Evolutionary conservation across 108 stramenopile genomes (phyloP).

Genomic region (Seminavis robusta): DNA sequence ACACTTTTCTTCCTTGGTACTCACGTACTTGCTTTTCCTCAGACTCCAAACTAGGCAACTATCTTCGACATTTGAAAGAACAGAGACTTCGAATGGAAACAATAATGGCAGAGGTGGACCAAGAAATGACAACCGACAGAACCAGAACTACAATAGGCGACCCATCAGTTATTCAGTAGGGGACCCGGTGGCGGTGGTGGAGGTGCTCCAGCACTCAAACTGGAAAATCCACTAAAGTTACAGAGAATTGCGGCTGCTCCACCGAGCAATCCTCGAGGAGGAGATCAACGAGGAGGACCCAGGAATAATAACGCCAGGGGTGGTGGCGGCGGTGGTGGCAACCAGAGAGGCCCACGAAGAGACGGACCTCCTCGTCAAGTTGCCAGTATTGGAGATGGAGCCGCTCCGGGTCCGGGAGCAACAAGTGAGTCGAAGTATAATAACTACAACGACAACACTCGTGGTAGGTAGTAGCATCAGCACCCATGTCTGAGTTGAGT

Average conservation of each 20-base stretch:
- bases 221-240: conserved; percentile 71
- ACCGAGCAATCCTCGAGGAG: conserved; percentile 8
- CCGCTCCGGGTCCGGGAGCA: conserved; percentile 1
- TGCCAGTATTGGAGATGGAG: neutral
- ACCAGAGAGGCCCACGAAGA: neutral
- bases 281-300: conserved; percentile 12
- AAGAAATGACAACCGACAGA: neutral
- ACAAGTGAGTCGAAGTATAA: conserved; percentile 6
- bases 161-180: conserved; percentile 3
- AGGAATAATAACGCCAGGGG: conserved; percentile 12
- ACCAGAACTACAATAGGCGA: neutral
- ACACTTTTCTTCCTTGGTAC: too few species aligned
- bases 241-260: conserved; percentile 31
- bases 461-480: neutral
- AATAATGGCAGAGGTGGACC: conserved; percentile 1
- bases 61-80: conserved; percentile 4
- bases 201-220: conserved; percentile 55
- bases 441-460: conserved; percentile 5
- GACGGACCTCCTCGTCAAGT: conserved; percentile 7
- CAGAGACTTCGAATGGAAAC: neutral
- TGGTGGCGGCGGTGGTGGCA: conserved; percentile 13
- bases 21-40: too few species aligned
- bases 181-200: conserved; percentile 33
- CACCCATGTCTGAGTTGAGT: neutral
- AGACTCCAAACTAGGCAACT: too few species aligned